Evolutionary conservation across 495 filamentous ascomycete species (phyloP), one percentile per base, ranked within the genome.

Genomic region (Cetradonia linearis): DNA sequence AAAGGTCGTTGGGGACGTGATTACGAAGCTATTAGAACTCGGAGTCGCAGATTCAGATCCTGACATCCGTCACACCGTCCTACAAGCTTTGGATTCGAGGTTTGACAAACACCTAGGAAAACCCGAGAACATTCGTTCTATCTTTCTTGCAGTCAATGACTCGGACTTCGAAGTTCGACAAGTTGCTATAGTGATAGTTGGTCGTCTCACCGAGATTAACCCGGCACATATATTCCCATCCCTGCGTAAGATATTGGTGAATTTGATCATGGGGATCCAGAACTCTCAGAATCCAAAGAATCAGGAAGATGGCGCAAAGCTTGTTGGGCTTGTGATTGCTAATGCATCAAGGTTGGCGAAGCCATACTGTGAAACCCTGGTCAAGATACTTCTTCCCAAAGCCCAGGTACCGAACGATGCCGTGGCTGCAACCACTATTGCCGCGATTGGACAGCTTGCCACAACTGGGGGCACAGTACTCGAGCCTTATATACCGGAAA

Each of bases 141-240:
- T 97, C 28, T 97, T 99, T 72, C 83, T 96, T 58, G 93, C 93
- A 7, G 83, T 97, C n/a, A 95, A 97, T 64, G 93, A 99, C 67
- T 89, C 95, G 61, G 79, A 87, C 3, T 97, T 97, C 61, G 77
- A 84, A 10, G 93, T 96, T 64, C 83, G 93, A 69, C 90, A 97
- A 73, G 91, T 91, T 36, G 87, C 93, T 5, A 96, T 99, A 60
- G 84, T 88, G 25, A 96, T 99, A 63, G 95, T 97, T 67, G 93
- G 93, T 16, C 88, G 93, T 8, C 79, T 99, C 38, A 93, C 94
- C 2, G 80, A 80, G 46, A 83, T 91, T 61, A 99, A 99, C 66
- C 93, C 93, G 7, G 93, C 93, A 52, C 97, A 97, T 74, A 91
- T 99, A 60, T 93, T 97, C 66, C 93, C 93, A 5, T 90, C 91